phyloP scores from a whole-genome alignment of 208 protist genomes.

The Balamuthia mandrillaris region DNA sequence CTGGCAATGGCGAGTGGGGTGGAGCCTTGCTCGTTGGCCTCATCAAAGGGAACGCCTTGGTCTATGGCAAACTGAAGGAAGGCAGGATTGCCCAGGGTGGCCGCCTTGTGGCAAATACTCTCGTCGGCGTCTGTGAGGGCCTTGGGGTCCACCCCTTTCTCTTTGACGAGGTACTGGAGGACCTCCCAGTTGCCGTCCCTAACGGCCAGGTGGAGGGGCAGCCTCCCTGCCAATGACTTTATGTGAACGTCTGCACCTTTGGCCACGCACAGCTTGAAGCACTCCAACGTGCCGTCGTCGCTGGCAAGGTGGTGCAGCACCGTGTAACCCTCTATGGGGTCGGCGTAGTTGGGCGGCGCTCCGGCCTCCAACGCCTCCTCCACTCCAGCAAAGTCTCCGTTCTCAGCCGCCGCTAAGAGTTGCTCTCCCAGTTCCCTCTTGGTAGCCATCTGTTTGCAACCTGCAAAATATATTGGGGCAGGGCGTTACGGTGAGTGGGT shows the following conservation, averaged over 20 bases:
- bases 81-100: slow-evolving; percentile 48
- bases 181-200: slow-evolving; percentile 26
- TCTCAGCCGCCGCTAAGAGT: too few species aligned
- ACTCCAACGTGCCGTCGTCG: too few species aligned
- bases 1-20: slow-evolving; percentile 44
- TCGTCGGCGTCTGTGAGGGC: slow-evolving; percentile 57
- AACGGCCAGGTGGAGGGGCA: slow-evolving; percentile 65
- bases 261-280: too few species aligned
- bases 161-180: slow-evolving; percentile 58
- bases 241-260: too few species aligned
- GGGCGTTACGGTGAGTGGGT: too few species aligned
- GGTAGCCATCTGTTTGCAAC: too few species aligned
- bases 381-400: background rate
- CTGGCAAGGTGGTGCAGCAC: background rate
- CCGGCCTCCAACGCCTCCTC: background rate
- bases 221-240: background rate
- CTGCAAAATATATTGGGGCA: too few species aligned
- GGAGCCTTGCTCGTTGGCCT: background rate
- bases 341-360: background rate
- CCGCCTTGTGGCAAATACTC: slow-evolving; percentile 67
- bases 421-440: too few species aligned
- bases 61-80: background rate
- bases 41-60: background rate
- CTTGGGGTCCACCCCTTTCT: slow-evolving; percentile 59
- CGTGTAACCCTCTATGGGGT: slow-evolving; percentile 59